Evolutionary conservation across 805 yeast genomes (phyloP).

Genomic region (Phaffomyces thermotolerans): DNA sequence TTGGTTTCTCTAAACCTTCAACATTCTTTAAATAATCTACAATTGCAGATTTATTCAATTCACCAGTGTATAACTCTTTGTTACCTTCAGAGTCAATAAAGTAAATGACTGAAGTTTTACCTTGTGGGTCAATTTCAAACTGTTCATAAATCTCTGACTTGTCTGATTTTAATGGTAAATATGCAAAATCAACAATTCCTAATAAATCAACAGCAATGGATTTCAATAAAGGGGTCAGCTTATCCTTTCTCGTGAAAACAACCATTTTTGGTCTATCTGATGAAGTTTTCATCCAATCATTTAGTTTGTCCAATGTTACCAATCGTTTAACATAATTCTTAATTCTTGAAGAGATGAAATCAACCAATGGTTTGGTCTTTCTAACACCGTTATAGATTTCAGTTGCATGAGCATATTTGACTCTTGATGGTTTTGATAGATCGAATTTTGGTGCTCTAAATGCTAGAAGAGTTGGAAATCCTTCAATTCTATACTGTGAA

Average conservation of each 20-base stretch:
- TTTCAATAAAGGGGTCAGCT: constrained; percentile 49
- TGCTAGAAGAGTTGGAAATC: constrained; percentile 79
- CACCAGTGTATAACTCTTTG: constrained; percentile 24
- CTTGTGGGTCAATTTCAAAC: constrained; percentile 12
- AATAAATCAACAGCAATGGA: constrained; percentile 66
- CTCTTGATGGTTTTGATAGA: constrained; percentile 14
- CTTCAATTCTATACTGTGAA: constrained; percentile 52
- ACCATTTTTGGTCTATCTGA: constrained; percentile 34
- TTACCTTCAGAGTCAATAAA: constrained; percentile 10
- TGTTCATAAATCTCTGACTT: constrained; percentile 14
- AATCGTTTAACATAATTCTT: constrained; percentile 60
- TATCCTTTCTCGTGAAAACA: constrained; percentile 44
- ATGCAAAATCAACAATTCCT: constrained; percentile 41
- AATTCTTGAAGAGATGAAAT: constrained; percentile 48
- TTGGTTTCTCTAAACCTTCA: constrained; percentile 30
- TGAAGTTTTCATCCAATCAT: constrained; percentile 16
- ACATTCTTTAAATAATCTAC: constrained; percentile 25
- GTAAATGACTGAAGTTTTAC: constrained; percentile 10
- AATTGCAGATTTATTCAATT: constrained; percentile 25
- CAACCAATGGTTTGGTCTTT: constrained; percentile 43
- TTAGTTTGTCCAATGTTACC: constrained; percentile 27
- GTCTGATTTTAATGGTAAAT: constrained; percentile 25
- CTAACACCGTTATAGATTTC: constrained; percentile 62
- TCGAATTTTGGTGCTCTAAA: constrained; percentile 73
- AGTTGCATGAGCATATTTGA: constrained; percentile 36